Evolutionary conservation across 345 rosid species (phyloP).

Genomic region (Lepidium africanum): DNA sequence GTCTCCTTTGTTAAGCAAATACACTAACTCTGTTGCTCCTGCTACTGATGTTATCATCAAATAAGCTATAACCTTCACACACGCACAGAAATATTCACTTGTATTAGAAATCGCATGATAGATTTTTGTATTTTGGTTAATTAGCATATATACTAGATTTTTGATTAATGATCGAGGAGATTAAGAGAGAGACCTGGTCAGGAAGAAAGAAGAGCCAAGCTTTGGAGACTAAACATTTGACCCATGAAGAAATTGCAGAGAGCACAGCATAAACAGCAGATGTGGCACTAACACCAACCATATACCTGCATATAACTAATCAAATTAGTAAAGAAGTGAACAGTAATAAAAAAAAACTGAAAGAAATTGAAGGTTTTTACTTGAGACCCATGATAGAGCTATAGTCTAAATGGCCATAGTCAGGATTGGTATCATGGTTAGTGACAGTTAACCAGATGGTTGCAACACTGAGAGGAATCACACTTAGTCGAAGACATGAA

Average conservation of each 20-base stretch:
- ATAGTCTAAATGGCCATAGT: conserved; percentile 49
- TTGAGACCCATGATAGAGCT: conserved; percentile 61
- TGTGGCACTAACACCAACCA: conserved; percentile 59
- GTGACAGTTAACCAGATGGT: conserved; percentile 75
- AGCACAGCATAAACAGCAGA: conserved; percentile 61
- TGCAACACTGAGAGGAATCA: conserved; percentile 68
- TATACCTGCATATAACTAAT: conserved; percentile 39
- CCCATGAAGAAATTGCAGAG: conserved; percentile 49
- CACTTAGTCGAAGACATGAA: conserved; percentile 57
- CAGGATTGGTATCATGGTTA: conserved; percentile 49
- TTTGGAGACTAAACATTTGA: conserved; percentile 45
- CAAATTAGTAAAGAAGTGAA: not conserved
- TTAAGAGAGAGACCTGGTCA: conserved; percentile 56
- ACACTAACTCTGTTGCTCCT: conserved; percentile 55
- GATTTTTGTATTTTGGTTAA: not conserved
- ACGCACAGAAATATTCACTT: not conserved
- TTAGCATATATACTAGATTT: not conserved
- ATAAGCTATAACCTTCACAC: conserved; percentile 60
- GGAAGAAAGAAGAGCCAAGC: conserved; percentile 81
- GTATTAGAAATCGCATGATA: not conserved
- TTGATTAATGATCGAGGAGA: not conserved
- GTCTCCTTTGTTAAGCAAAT: conserved; percentile 63
- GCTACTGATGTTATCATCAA: conserved; percentile 73
- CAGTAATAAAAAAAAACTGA: not conserved
- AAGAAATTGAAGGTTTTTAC: conserved; percentile 27